phyloP scores from a whole-genome alignment of 306 rosid species.

The barrel medic (Medicago truncatula) region DNA sequence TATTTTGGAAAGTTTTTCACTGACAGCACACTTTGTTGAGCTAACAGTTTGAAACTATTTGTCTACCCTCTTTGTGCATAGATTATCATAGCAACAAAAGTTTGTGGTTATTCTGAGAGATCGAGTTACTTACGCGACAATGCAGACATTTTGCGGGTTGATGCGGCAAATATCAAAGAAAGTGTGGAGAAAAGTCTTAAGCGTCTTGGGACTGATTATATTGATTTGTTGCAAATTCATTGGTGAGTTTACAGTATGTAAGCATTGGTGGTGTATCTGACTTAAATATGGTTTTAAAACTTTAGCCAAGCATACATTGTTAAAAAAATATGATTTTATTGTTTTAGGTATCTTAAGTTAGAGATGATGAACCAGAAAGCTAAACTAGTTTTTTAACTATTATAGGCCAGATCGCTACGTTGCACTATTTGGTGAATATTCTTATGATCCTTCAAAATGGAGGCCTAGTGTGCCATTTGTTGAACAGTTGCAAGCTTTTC shows the following conservation, averaged over 20 bases:
- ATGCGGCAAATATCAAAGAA: constrained; percentile 81
- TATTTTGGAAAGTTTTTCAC: constrained; percentile 5
- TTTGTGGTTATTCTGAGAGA: constrained; percentile 81
- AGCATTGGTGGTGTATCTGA: constrained; percentile 22
- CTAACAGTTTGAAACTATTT: constrained; percentile 33
- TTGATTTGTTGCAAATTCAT: constrained; percentile 93
- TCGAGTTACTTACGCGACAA: constrained; percentile 69
- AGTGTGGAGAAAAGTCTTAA: constrained; percentile 94
- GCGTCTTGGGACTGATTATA: constrained; percentile 92
- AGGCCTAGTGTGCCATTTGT: constrained; percentile 91
- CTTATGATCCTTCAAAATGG: constrained; percentile 78
- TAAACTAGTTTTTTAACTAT: constrained; percentile 21
- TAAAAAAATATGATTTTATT: constrained; percentile 5
- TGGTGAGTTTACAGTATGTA: constrained; percentile 60
- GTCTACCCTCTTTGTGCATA: constrained; percentile 40
- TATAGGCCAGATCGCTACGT: constrained; percentile 96
- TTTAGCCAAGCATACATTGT: constrained; percentile 12
- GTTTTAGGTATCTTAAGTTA: not conserved
- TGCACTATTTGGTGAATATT: constrained; percentile 68
- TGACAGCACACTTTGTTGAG: constrained; percentile 12
- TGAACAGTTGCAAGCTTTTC: constrained; percentile 88
- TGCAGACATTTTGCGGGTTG: constrained; percentile 72
- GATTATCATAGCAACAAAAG: constrained; percentile 86
- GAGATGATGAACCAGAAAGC: not conserved
- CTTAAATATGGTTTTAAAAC: constrained; percentile 19